Conservation (phyloP, 129 eudicot species). For the Lonicera japonica region DNA sequence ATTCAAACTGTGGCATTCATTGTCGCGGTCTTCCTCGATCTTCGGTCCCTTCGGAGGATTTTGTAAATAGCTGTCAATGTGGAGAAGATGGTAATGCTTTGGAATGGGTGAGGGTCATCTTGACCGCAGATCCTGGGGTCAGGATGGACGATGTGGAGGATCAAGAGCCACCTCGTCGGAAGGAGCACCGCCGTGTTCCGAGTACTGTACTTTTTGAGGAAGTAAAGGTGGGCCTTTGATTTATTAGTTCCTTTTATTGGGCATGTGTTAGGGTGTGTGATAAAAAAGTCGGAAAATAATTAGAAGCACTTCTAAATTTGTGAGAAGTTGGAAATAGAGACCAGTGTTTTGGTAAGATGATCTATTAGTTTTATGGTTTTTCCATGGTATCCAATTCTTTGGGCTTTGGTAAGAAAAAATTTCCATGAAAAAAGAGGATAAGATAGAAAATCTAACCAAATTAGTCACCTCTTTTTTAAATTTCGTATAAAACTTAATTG, state of each 20-base stretch:
- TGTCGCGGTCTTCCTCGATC: conserved; percentile 19
- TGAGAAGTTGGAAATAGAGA: no score
- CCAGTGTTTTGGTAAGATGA: no score
- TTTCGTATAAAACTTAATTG: no score
- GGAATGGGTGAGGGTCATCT: conserved; percentile 72
- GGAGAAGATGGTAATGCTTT: conserved; percentile 34
- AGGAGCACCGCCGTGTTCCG: conserved; percentile 98
- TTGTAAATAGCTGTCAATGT: conserved; percentile 20
- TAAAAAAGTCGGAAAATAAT: no score
- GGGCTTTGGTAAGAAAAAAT: no score
- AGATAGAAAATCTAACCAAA: no score
- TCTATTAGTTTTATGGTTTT: no score
- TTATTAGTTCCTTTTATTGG: not conserved
- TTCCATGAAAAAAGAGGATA: no score
- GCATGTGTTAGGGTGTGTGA: no score
- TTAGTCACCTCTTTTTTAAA: no score
- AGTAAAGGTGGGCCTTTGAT: conserved; percentile 68
- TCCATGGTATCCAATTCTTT: no score
- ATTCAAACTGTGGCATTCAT: conserved; percentile 32
- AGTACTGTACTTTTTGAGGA: conserved; percentile 96
- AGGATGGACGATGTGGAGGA: conserved; percentile 92
- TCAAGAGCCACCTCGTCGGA: conserved; percentile 77
- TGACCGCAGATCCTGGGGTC: conserved; percentile 93
- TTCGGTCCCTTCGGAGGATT: not conserved
- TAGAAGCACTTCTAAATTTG: no score